Base-by-base conservation (phyloP, 1,139 yeast species). In the Zygosaccharomyces pseudobailii region DNA sequence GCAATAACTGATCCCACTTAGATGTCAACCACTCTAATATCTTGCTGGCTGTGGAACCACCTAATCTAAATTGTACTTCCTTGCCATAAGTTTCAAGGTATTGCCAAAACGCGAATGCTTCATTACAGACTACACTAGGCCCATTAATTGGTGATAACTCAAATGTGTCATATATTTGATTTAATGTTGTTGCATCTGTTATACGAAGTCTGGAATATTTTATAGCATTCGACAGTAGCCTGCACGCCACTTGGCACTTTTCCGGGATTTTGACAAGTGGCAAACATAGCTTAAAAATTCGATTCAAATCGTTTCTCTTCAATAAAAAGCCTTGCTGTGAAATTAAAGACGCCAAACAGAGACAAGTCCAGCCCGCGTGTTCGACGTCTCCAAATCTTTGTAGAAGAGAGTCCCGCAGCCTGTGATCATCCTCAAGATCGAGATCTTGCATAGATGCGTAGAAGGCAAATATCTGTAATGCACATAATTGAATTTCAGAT, bases 81-180 rank as follows among this genome's bases (percentile, higher is more conserved):
- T 63, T 63, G 8, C 74, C 69, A 5, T 76, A 55, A n/a, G 63
- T 63, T 22, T 71, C 61, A 6, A 78, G 54, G 0, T 71, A 57
- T 45, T 70, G 63, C 89, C 90, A 84, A 50, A 83, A 78, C 17
- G 61, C 56, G 39, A 79, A 67, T 6, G 84, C 69, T 46, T 74
- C 77, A 40, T 74, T 67, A 44, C 72, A 68, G 1, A 82, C 48
- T 1, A 49, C 31, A 1, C 63, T 58, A 0, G 92, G 90, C 0
- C 90, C 90, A 57, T 75, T 76, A 1, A 80, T 68, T 37, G 78
- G 82, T 0, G 86, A 67, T 10, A 78, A 61, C 37, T 80, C 84
- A 36, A 77, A 65, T 2, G 79, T 47, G 28, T 73, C 75, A 40
- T 74, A 76, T 22, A 80, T 61, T 54, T 76, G 78, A 33, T 71